Evolutionary conservation across 371 early-diverging fungal genomes (phyloP), one percentile per base, ranked within the genome.

Genomic region (Mucor velutinosus): DNA sequence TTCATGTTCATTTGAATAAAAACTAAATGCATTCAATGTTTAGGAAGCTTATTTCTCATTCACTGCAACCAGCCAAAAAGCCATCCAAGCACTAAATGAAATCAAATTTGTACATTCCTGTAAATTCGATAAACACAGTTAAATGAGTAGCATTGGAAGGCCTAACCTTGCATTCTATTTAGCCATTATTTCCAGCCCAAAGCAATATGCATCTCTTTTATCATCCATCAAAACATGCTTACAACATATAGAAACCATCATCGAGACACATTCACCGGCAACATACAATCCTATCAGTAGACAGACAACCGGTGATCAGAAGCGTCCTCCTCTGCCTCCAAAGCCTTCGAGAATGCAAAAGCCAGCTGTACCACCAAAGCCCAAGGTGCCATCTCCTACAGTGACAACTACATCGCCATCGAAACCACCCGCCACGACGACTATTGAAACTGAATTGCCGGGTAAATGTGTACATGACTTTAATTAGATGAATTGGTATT

Each of bases 31-130:
- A 30, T 23, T 19, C 27, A 15, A 23, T 30, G 11, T 33, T 30
- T 67, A 83, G 83, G 83, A 83, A 47, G 83, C 83, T 17, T 83
- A 83, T 64, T 72, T 80, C 55, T 60, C 77, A 45, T 80, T 76
- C 63, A 69, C 78, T 30, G 35, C 60, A 25, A 56, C 70, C 14
- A 73, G 72, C 15, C 73, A 83, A 69, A 65, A 61, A 21, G 74
- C 83, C 15, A 60, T 83, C 30, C 45, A 74, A 45, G 60, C 71
- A 58, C 69, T 83, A 10, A 63, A 75, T 27, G 80, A 77, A 30
- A 72, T 76, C 37, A 81, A 80, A 62, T 84, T 84, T 71, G 77
- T 84, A 56, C 82, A 76, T 76, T 75, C 82, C 45, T 75, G 84
- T 84, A 75, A 75, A 72, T 23, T 6, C 23, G 2, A 23, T 45